Base-by-base conservation (phyloP, 2,329 filamentous ascomycete genomes). In the Sporothrix schenckii region DNA sequence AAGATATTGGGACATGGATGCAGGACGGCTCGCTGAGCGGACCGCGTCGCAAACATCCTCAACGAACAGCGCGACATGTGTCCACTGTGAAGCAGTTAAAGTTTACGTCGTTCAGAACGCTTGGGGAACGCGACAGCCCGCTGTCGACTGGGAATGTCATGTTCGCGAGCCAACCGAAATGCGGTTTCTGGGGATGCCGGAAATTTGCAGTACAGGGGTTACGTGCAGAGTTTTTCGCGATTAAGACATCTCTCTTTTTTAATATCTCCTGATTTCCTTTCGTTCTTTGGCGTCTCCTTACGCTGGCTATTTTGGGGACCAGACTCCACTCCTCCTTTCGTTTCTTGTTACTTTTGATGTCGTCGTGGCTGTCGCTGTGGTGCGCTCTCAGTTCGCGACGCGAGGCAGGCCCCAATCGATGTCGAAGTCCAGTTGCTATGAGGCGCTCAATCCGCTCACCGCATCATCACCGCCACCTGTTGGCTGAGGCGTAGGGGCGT, bases 131-230 rank as follows among this genome's bases (percentile, higher is more conserved):
- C 16, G 16, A 58, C 2, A 19, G 11, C 30, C 54, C 54, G n/a
- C 14, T 58, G 4, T 34, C 34, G 6, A 58, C 53, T 54, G 30
- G 27, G 24, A 60, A 16, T 63, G 39, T 47, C 39, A n/a, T 27
- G n/a, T 21, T 39, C 65, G 68, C 68, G 54, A 47, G 34, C 52
- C 61, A 67, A 50, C 68, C 70, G 68, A 67, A 67, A 67, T 69
- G 66, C 52, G 61, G 6, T 4, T 47, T 50, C 41, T 53, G 30
- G 66, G 58, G 60, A 24, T 34, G 47, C 69, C 72, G 70, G 72
- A 73, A 73, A 73, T 73, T 73, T 70, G 70, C 52, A 11, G 49
- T 65, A 69, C 71, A 70, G 72, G 72, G 69, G 70, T 44, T 21
- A 44, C 30, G 13, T 44, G 49, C 50, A 68, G 21, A 41, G 21